phyloP scores from a whole-genome alignment of 2,329 filamentous ascomycete genomes.

The Botrytis squamosa region DNA sequence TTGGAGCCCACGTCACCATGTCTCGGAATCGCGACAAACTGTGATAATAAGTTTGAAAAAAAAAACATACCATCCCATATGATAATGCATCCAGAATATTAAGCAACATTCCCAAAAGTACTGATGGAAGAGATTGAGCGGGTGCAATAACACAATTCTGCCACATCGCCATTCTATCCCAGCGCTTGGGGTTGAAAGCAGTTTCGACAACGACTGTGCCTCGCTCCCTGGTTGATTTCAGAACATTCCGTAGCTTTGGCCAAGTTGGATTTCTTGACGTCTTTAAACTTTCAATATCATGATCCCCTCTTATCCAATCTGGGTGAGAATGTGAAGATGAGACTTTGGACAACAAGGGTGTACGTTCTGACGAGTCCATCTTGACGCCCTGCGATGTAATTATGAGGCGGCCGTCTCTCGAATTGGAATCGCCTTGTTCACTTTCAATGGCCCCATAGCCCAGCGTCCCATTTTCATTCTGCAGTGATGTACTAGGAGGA shows the following conservation, averaged over 20 bases:
- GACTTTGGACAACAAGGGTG: conserved; percentile 34
- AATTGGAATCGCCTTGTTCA: conserved; percentile 13
- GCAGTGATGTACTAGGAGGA: conserved; percentile 33
- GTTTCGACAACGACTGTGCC: conserved; percentile 28
- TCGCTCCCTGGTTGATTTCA: conserved; percentile 31
- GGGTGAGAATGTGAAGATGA: conserved; percentile 29
- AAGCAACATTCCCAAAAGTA: conserved; percentile 81
- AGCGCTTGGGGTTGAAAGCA: conserved; percentile 63
- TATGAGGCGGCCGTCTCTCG: conserved; percentile 28
- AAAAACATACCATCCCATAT: conserved; percentile 60
- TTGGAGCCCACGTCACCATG: not conserved
- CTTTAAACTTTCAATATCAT: conserved; percentile 37
- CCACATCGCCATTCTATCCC: conserved; percentile 68
- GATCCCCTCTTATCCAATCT: conserved; percentile 37
- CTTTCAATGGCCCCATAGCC: conserved; percentile 21
- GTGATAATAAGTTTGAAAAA: not conserved
- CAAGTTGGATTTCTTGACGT: conserved; percentile 29
- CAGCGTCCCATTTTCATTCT: conserved; percentile 19
- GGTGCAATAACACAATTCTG: conserved; percentile 64
- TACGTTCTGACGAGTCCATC: conserved; percentile 34
- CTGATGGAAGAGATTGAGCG: conserved; percentile 73
- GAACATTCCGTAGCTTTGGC: conserved; percentile 35
- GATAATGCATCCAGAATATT: conserved; percentile 94
- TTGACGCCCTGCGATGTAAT: conserved; percentile 31
- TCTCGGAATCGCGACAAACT: not conserved